Evolutionary conservation across 306 rosid genomes (phyloP).

Genomic region (Quillaja saponaria): DNA sequence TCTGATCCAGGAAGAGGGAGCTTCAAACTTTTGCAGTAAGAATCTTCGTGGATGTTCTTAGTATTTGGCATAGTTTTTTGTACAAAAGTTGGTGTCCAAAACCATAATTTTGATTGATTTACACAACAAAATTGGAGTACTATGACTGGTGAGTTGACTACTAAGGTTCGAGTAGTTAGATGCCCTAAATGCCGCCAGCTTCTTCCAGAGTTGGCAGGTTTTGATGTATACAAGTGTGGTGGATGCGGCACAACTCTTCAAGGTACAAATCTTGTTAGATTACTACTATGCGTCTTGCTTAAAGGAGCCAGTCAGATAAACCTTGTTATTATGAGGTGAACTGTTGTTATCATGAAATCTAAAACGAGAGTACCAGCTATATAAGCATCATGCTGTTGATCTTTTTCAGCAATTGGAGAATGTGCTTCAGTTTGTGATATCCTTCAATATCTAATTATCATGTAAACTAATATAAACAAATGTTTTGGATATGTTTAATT

Average conservation of each 20-base stretch:
- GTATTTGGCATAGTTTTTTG: conserved; percentile 20
- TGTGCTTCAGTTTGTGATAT: conserved; percentile 23
- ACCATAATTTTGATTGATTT: conserved; percentile 23
- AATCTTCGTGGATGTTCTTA: conserved; percentile 25
- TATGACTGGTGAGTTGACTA: conserved; percentile 54
- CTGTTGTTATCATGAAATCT: not conserved
- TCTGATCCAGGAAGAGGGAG: conserved; percentile 36
- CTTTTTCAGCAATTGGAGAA: conserved; percentile 15
- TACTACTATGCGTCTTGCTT: not conserved
- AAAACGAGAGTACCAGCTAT: too few species aligned
- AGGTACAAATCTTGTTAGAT: conserved; percentile 49
- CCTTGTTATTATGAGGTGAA: not conserved
- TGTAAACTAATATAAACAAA: not conserved
- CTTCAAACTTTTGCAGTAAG: conserved; percentile 14
- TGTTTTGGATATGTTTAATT: conserved; percentile 2
- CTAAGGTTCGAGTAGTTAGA: conserved; percentile 60
- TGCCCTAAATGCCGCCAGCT: conserved; percentile 73
- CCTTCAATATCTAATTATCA: conserved; percentile 8
- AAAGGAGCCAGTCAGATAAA: not conserved
- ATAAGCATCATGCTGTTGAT: conserved; percentile 8
- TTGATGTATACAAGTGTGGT: conserved; percentile 74
- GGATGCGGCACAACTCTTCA: conserved; percentile 69
- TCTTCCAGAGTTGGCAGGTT: conserved; percentile 63
- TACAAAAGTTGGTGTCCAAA: conserved; percentile 25
- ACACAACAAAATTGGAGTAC: conserved; percentile 19